Evolutionary conservation across 306 rosid species (phyloP).

Genomic region (Cicer pinnatifidum): DNA sequence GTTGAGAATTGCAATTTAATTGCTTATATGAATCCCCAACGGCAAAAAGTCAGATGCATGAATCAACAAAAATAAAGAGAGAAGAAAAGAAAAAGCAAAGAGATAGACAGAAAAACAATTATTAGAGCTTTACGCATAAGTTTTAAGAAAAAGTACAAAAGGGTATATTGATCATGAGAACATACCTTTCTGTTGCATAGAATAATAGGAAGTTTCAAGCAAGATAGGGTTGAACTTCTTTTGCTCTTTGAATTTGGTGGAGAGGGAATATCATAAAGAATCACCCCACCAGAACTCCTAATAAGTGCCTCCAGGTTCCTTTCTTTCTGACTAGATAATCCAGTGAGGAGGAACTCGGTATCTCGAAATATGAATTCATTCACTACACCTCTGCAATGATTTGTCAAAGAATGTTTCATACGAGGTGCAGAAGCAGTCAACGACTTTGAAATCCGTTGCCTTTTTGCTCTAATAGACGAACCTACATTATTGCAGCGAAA

Average conservation of each 20-base stretch:
- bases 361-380: conserved; percentile 69
- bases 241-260: conserved; percentile 57
- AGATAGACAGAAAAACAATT: neutral
- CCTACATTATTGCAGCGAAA: conserved; percentile 58
- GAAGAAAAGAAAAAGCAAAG: neutral
- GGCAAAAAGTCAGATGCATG: conserved; percentile 25
- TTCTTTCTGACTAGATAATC: conserved; percentile 69
- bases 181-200: conserved; percentile 74
- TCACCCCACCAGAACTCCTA: conserved; percentile 74
- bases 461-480: conserved; percentile 52
- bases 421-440: conserved; percentile 37
- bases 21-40: conserved; percentile 12
- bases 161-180: conserved; percentile 21
- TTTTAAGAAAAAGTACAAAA: conserved; percentile 17
- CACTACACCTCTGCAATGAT: conserved; percentile 42
- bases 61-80: neutral
- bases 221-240: conserved; percentile 49
- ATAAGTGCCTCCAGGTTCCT: conserved; percentile 63
- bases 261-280: conserved; percentile 75
- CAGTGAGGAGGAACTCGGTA: conserved; percentile 77
- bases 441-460: conserved; percentile 49
- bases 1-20: conserved; percentile 23
- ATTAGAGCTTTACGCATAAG: conserved; percentile 10
- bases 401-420: conserved; percentile 46
- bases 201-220: conserved; percentile 66